Evolutionary conservation across 345 rosid genomes (phyloP), one percentile per base, ranked within the genome.

Genomic region (Hirschfeldia incana): DNA sequence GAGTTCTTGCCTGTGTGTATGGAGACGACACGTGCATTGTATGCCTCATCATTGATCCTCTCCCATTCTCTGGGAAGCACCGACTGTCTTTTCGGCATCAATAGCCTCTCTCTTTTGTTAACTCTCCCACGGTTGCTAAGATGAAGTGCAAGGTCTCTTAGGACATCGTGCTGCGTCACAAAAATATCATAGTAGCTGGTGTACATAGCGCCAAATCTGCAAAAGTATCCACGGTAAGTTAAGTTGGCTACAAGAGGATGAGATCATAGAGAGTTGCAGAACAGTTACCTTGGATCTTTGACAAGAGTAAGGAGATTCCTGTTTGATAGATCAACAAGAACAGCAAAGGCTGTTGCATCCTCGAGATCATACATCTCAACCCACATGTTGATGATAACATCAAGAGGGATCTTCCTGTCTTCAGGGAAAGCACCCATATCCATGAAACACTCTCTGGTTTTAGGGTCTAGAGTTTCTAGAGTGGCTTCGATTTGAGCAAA

Each of bases 401-500:
- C 94, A 29, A 90, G 87, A 67, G 99, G 94, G 67, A 95, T 93
- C 83, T 86, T 93, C 82, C 79, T 89, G 86, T 91, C 98, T 88
- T 95, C 99, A 32, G 98, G 97, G 80, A 95, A 93, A 44, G 97
- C 85, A 34, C 94, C 97, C 83, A 95, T 33, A 74, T 89, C 99
- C 87, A 91, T 65, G 90, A 92, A 91, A 81, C 97, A 92, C 21
- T 91, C 95, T 74, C 65, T 81, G 8, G 88, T 89, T 81, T 85
- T 92, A 30, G 42, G 79, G 10, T 82, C 76, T 76, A 92, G 88
- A 74, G 85, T 84, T 0, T 84, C 80, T 2, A 87, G 67, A 53
- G 94, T 89, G 36, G 91, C 78, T 30, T 89, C 94, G 85, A 95
- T 91, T 34, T 91, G 85, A 70, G 88, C 81, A 37, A 90, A 81